These are phyloP conservation scores for Aspergillus saccharolyticus DNA, from an alignment of 495 filamentous ascomycete genomes.

Conservation along the genomic window DNA sequence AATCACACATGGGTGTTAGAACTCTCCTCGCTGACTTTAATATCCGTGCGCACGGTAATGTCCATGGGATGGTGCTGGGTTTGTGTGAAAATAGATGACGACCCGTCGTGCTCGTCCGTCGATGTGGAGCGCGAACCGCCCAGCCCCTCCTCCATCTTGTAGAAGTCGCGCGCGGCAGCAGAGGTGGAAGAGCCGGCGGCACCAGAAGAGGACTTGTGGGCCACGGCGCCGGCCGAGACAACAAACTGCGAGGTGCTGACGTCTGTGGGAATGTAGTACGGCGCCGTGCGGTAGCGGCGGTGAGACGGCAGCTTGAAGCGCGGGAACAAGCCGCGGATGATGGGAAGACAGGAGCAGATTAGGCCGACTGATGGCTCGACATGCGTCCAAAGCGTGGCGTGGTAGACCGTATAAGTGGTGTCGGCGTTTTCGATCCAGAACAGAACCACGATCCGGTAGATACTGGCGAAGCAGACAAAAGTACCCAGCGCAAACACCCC, in stretches of 20 bases:
- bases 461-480: slow-evolving; percentile 45
- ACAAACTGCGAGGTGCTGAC: slow-evolving; percentile 25
- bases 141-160: slow-evolving; percentile 29
- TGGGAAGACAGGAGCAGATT: slow-evolving; percentile 54
- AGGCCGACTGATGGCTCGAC: slow-evolving; percentile 54
- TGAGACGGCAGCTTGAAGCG: slow-evolving; percentile 25
- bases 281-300: slow-evolving; percentile 21
- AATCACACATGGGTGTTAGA: background rate
- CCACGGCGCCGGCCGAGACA: slow-evolving; percentile 18
- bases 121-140: slow-evolving; percentile 9
- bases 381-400: slow-evolving; percentile 53
- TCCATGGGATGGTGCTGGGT: slow-evolving; percentile 9
- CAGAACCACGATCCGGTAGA: slow-evolving; percentile 53
- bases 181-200: slow-evolving; percentile 8
- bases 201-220: background rate
- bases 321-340: slow-evolving; percentile 49
- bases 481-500: slow-evolving; percentile 45
- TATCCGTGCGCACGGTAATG: slow-evolving; percentile 29
- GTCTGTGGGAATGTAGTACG: slow-evolving; percentile 30
- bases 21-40: slow-evolving; percentile 14
- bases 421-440: slow-evolving; percentile 45
- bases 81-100: background rate
- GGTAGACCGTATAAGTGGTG: slow-evolving; percentile 45
- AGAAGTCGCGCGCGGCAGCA: slow-evolving; percentile 19
- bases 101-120: background rate